phyloP scores from a whole-genome alignment of 2,329 filamentous ascomycete genomes.

The Cladosporium sphaerospermum region DNA sequence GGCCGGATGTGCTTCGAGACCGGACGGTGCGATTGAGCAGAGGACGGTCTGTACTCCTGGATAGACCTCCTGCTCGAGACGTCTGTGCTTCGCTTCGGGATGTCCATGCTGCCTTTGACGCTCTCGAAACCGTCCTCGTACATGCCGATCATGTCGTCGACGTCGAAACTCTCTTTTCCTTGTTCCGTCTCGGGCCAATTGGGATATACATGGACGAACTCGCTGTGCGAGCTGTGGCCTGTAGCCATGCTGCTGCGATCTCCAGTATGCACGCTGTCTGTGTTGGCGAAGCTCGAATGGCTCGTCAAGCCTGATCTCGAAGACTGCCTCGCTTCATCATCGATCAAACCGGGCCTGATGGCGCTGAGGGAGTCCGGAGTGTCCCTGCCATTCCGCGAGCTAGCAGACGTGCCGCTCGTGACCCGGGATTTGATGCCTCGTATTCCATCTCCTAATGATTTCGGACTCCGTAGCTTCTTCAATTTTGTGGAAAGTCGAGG shows the following conservation, averaged over 20 bases:
- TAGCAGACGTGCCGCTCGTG: slow-evolving; percentile 13
- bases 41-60: slow-evolving; percentile 6
- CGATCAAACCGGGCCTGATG: slow-evolving; percentile 17
- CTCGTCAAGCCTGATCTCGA: slow-evolving; percentile 56
- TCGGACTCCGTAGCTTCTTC: slow-evolving; percentile 13
- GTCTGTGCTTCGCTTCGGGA: slow-evolving; percentile 20
- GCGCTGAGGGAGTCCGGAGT: slow-evolving; percentile 15
- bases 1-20: background rate
- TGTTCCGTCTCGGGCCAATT: slow-evolving; percentile 23
- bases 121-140: slow-evolving; percentile 52
- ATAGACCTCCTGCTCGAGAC: slow-evolving; percentile 3
- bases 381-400: slow-evolving; percentile 10
- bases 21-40: slow-evolving; percentile 5
- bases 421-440: slow-evolving; percentile 20
- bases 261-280: slow-evolving; percentile 55
- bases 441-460: slow-evolving; percentile 24
- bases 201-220: slow-evolving; percentile 56
- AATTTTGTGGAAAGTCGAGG: slow-evolving; percentile 10
- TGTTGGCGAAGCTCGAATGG: slow-evolving; percentile 50
- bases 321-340: slow-evolving; percentile 41
- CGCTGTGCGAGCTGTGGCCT: slow-evolving; percentile 67
- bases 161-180: slow-evolving; percentile 26
- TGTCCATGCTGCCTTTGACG: slow-evolving; percentile 29
- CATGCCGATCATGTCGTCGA: slow-evolving; percentile 56
- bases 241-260: slow-evolving; percentile 78